Base-by-base conservation (phyloP, 306 rosid species). In the Alnus glutinosa region DNA sequence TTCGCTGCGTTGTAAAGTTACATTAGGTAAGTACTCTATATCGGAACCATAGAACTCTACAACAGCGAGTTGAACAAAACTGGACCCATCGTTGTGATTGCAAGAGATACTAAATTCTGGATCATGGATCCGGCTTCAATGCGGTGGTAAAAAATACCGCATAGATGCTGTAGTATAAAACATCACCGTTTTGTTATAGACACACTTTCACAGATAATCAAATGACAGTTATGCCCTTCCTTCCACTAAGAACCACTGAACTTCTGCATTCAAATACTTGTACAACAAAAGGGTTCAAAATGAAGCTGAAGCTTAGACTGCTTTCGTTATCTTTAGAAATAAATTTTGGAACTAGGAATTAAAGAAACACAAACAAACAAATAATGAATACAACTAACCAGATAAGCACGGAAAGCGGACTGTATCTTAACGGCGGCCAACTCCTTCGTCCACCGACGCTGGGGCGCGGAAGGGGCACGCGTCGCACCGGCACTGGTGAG, bases 321-420 rank as follows among this genome's bases (percentile, higher is more conserved):
- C 36, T 48, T n/a, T n/a, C 1, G 18, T 37, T 55, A 32, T 7
- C n/a, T 77, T 71, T 59, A 6, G 7, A 23, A 58, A 18, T 23
- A 13, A 55, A 46, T 34, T 37, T 58, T 28, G 61, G 9, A 58
- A 50, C 18, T n/a, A 47, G 32, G 18, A 37, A 6, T 48, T 63
- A 14, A 76, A 50, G 19, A 69, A 28, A 23, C 1, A 50, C 61
- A 52, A n/a, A 46, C 11, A 0, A 48, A 66, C 32, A 15, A 37
- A 44, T 10, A 49, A 71, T 9, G 1, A 75, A 2, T 9, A 10
- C 9, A 49, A 49, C 90, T 78, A 76, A 95, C 98, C 94, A 95
- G 81, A 81, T 95, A 95, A 46, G 92, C 87, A 18, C 98, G 85
- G 82, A 95, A 95, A 13, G 94, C 86, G 4, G 98, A 92, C 83